These are phyloP conservation scores for Neurospora hispaniola DNA, from an alignment of 495 filamentous ascomycete genomes.

Conservation along the genomic window DNA sequence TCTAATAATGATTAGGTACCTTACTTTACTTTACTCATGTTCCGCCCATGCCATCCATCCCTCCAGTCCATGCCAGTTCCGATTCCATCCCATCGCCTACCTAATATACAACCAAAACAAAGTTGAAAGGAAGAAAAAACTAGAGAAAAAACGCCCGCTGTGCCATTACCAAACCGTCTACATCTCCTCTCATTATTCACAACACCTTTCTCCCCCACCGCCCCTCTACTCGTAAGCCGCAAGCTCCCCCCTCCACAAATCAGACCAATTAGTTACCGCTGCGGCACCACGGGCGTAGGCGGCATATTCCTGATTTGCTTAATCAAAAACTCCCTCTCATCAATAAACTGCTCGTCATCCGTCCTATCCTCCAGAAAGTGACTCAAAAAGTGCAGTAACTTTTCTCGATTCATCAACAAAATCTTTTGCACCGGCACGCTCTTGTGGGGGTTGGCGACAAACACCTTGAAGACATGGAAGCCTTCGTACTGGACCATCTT, in stretches of 20 bases:
- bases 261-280: constrained; percentile 10
- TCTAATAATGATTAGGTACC: neutral
- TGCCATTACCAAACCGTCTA: neutral
- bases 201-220: neutral
- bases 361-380: constrained; percentile 90
- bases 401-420: constrained; percentile 88
- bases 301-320: constrained; percentile 83
- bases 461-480: constrained; percentile 99
- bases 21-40: neutral
- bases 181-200: neutral
- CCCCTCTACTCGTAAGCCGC: neutral
- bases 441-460: constrained; percentile 97
- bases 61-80: neutral
- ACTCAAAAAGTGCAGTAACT: constrained; percentile 75
- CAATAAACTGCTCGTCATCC: constrained; percentile 97
- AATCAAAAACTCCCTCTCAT: constrained; percentile 93
- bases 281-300: constrained; percentile 49
- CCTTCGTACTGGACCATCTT: constrained; percentile 99
- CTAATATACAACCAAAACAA: neutral
- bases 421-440: constrained; percentile 89
- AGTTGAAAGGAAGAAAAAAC: neutral
- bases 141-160: neutral
- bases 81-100: neutral
- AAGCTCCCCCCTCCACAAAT: neutral
- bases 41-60: neutral